Conservation (phyloP, 73 alveolate species). For the Breviolum minutum region DNA sequence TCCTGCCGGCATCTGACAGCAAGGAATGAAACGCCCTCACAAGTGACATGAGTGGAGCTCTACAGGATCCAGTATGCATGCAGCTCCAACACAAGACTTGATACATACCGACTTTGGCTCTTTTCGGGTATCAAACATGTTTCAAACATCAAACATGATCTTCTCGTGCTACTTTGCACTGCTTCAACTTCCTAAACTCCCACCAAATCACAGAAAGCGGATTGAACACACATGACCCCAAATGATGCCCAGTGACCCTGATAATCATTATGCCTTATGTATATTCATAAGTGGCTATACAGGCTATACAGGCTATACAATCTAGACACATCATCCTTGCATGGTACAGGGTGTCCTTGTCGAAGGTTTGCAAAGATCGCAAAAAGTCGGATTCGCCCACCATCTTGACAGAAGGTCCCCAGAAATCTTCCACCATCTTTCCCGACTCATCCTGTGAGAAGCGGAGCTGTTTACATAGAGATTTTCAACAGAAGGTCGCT, state of each 20-base stretch:
- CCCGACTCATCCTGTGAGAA: slow-evolving; percentile 95
- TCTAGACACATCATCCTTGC: no score
- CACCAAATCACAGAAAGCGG: background rate
- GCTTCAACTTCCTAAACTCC: background rate
- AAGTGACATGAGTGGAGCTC: background rate
- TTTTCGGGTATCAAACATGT: background rate
- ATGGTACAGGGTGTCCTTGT: slow-evolving; percentile 96
- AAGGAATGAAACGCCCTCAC: background rate
- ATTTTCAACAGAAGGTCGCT: no score
- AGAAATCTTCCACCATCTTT: slow-evolving; percentile 96
- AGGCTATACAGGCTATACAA: no score
- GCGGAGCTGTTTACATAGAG: background rate
- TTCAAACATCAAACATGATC: background rate
- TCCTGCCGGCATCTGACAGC: slow-evolving; percentile 87
- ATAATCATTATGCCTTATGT: no score
- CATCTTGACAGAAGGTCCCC: slow-evolving; percentile 97
- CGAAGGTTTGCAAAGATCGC: slow-evolving; percentile 96
- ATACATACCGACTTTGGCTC: no score
- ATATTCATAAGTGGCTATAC: no score
- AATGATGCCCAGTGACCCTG: no score
- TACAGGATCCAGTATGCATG: no score
- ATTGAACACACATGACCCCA: background rate
- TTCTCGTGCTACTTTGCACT: background rate
- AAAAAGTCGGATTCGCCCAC: slow-evolving; percentile 97
- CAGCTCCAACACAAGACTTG: no score